These are phyloP conservation scores for Erodium trifolium DNA, from an alignment of 441 rosid species.

Conservation along the genomic window DNA sequence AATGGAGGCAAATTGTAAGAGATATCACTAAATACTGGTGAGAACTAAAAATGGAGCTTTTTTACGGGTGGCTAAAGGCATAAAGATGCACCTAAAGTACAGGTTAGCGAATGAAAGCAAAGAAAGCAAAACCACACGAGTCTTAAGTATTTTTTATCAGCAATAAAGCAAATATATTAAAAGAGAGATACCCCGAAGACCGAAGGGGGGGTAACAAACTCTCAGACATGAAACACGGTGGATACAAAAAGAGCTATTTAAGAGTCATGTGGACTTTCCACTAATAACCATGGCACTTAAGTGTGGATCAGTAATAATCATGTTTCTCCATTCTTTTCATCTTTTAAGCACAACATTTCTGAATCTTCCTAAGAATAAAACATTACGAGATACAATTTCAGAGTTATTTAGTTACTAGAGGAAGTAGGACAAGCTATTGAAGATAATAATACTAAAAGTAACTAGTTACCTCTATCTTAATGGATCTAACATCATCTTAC, in stretches of 20 bases:
- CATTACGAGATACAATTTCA: background rate
- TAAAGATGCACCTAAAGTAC: background rate
- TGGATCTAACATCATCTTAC: background rate
- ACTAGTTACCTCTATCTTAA: background rate
- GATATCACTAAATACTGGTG: background rate
- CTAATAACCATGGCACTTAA: too few species aligned
- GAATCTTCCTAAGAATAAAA: background rate
- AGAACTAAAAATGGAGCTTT: background rate
- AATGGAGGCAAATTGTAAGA: background rate
- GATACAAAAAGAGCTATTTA: too few species aligned
- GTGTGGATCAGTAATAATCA: background rate
- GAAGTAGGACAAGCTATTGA: background rate
- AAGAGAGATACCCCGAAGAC: too few species aligned
- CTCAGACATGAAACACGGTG: too few species aligned
- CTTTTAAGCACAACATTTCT: background rate
- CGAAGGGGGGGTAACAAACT: too few species aligned
- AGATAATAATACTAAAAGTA: background rate
- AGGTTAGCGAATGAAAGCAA: background rate
- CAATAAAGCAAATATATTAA: too few species aligned
- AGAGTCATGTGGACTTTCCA: too few species aligned
- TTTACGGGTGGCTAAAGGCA: background rate
- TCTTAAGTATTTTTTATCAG: too few species aligned
- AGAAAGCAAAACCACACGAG: background rate
- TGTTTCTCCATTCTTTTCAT: background rate
- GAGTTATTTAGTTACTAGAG: constrained; percentile 3